Percentiles rank a stretch among this genome's conserved stretches.
Conservation (phyloP, 805 yeast species). For the Yarrowia yakushimensis region DNA sequence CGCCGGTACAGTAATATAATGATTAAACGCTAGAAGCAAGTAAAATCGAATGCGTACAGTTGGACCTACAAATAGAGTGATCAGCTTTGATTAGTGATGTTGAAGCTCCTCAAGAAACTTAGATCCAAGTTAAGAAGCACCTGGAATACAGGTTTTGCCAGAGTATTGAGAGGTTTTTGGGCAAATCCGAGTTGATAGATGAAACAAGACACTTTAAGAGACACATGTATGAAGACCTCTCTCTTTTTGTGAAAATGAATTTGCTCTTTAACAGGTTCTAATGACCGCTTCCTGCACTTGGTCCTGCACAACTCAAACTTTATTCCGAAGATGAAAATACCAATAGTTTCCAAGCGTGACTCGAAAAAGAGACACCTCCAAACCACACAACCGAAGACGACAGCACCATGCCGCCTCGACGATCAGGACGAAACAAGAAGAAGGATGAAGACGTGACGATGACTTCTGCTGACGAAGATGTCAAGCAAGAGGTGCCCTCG, state of each 20-base stretch:
- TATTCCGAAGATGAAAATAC: too few species aligned
- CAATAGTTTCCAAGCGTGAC: not conserved
- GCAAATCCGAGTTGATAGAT: too few species aligned
- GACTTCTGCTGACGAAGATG: not conserved
- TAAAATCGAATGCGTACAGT: not conserved
- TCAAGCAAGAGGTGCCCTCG: not conserved
- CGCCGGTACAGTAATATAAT: not conserved
- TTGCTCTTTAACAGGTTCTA: not conserved
- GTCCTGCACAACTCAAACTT: not conserved
- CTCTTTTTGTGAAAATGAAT: too few species aligned
- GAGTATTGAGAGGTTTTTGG: not conserved
- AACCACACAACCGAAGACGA: not conserved
- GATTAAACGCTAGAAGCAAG: not conserved
- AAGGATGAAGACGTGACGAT: conserved; percentile 17
- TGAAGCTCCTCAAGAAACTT: not conserved
- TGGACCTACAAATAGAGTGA: too few species aligned
- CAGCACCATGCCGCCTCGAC: conserved; percentile 9
- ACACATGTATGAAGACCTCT: too few species aligned
- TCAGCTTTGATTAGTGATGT: not conserved
- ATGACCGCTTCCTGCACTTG: not conserved
- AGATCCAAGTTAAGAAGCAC: not conserved
- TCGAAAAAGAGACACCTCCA: not conserved
- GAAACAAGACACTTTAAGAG: too few species aligned
- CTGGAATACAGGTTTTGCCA: not conserved
- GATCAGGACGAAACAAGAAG: conserved; percentile 16